Base-by-base conservation (phyloP, 1,284 basidiomycete species). In the Leccinum proximum region DNA sequence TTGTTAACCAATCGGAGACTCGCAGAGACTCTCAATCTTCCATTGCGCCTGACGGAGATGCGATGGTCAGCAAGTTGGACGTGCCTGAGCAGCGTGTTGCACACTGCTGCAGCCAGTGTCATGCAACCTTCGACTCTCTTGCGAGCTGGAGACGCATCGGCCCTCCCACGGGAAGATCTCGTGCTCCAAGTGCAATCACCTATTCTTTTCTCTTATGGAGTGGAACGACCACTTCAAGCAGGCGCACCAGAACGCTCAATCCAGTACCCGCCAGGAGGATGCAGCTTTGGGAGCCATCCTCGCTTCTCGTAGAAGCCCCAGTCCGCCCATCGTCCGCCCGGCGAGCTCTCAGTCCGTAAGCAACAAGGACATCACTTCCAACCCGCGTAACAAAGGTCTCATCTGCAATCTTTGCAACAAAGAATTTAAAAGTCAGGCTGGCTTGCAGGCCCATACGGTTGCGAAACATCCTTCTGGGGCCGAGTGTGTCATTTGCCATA, bases 321-420 rank as follows among this genome's bases (percentile, higher is more conserved):
- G 69, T 64, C 72, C 72, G 26, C 45, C 62, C 40, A 63, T 67
- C 50, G 14, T 59, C 61, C 67, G 58, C 18, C 67, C 67, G 1
- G 38, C 63, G 54, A 70, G 70, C 42, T 40, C 68, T 56, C 71
- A 70, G 59, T 62, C 75, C 1, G 42, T 37, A 54, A 59, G 11
- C 40, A 64, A 57, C 65, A 70, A 64, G 56, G 30, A 0, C n/a
- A 35, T 38, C 22, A 3, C 68, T 37, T 35, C 68, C 10, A 59
- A 38, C 18, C 22, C 62, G n/a, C 64, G 48, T 33, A 18, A 18
- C n/a, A 75, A 68, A 37, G 65, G 16, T 58, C 48, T 3, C 18
- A 5, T 64, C 58, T 77, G 76, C 61, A 60, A 71, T n/a, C 61
- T 66, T 60, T 77, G 74, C 67, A 67, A 70, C 50, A 77, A 71